phyloP scores from a whole-genome alignment of 2,329 filamentous ascomycete species.

The Pseudocercospora vitis region DNA sequence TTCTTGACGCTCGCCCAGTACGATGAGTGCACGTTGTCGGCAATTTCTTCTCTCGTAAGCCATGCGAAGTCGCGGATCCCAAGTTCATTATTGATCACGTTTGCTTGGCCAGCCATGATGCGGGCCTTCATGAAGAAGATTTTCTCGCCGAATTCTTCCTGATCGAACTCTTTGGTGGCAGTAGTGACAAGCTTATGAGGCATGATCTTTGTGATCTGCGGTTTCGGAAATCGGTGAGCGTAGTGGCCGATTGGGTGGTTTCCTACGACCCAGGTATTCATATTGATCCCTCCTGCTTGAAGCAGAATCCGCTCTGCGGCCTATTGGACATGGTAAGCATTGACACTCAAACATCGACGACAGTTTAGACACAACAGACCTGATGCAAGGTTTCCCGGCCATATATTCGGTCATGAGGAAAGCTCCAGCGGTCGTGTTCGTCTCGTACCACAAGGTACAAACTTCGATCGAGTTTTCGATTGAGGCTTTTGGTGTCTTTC shows the following conservation, averaged over 20 bases:
- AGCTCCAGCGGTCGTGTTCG: slow-evolving; percentile 72
- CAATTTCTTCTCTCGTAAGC: slow-evolving; percentile 85
- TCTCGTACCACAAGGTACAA: slow-evolving; percentile 84
- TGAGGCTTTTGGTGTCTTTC: slow-evolving; percentile 74
- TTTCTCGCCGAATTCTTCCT: slow-evolving; percentile 67
- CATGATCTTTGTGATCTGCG: slow-evolving; percentile 32
- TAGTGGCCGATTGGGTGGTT: slow-evolving; percentile 84
- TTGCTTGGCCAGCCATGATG: slow-evolving; percentile 94
- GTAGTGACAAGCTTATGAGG: slow-evolving; percentile 31
- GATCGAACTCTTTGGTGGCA: slow-evolving; percentile 34
- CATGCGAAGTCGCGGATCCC: slow-evolving; percentile 84
- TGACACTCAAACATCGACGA: background rate
- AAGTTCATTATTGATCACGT: slow-evolving; percentile 69
- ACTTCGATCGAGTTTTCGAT: slow-evolving; percentile 75
- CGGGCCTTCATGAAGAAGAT: slow-evolving; percentile 94
- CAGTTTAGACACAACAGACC: slow-evolving; percentile 54
- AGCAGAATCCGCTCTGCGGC: slow-evolving; percentile 76
- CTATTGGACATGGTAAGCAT: slow-evolving; percentile 48
- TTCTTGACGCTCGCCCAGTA: slow-evolving; percentile 78
- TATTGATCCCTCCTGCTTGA: slow-evolving; percentile 80
- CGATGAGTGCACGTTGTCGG: slow-evolving; percentile 59
- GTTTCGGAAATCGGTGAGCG: slow-evolving; percentile 55
- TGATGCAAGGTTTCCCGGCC: slow-evolving; percentile 76
- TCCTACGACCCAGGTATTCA: slow-evolving; percentile 98
- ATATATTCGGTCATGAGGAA: slow-evolving; percentile 70